Evolutionary conservation across 1,284 basidiomycete species (phyloP), one percentile per base, ranked within the genome.

Genomic region (Rhodotorula sp.): DNA sequence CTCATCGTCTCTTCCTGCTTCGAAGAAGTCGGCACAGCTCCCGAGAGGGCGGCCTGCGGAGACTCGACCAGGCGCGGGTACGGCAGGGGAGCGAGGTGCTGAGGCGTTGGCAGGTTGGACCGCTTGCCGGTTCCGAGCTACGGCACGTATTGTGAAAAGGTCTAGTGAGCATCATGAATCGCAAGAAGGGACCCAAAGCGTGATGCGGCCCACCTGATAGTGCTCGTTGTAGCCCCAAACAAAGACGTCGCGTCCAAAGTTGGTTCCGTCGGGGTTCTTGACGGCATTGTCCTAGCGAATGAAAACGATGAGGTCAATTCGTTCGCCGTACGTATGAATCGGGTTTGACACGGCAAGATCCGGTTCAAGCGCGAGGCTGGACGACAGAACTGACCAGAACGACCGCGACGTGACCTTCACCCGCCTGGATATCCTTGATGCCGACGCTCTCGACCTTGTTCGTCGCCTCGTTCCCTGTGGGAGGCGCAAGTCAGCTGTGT

Each of bases 101-200:
- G 83, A 0, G 95, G 93, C 21, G 87, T 83, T 0, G 90, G 85
- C 14, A 89, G 78, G 78, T 90, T 92, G 7, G 88, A 85, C 67
- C 89, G 86, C 80, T 89, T 92, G 55, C 92, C 92, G 72, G 89
- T 94, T 7, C 94, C 95, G 10, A 95, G 85, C 81, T 95, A 28
- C 28, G 28, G 28, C 28, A 28, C 28, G 28, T 28, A 28, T 28
- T 28, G 28, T 28, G 28, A 28, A 28, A 28, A 28, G 28, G 28
- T 28, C 28, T 28, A 28, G 28, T 28, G 28, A 28, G 28, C 28
- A 28, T 28, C 28, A 3, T 2, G 28, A 28, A 28, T 28, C 28
- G 28, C 28, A 28, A 28, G 28, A 28, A 28, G 28, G 28, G 28
- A 28, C 28, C 28, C 28, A 28, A 28, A 28, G 28, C 34, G 21